Evolutionary conservation across 2,329 filamentous ascomycete genomes (phyloP), one percentile per base, ranked within the genome.

Genomic region (Cylindrodendrum hubeiense): DNA sequence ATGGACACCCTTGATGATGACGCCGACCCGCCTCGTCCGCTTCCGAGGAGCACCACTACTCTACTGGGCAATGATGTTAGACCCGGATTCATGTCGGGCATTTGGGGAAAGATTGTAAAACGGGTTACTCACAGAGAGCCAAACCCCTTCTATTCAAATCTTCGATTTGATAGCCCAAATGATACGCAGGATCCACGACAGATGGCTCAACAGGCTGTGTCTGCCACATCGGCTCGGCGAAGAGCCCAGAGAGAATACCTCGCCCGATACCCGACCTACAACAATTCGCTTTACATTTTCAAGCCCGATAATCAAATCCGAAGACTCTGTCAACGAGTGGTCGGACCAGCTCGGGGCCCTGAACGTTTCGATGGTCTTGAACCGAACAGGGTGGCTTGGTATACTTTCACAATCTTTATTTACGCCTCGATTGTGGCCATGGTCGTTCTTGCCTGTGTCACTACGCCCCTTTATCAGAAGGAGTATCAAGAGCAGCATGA

Each of bases 381-480:
- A 65, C 96, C 96, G 0, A 95, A 96, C 71, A 94, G 94, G 70
- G 89, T 93, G 5, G 86, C 96, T 9, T 99, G 96, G 95, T 98
- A 97, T 77, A 84, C 89, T 0, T 97, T 98, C 78, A 98, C 96
- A 1, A 93, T 94, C 4, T 92, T 99, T 73, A 93, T 98, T 60
- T 99, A 99, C 78, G 90, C 92, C 24, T 92, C 93, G 15, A 98
- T 99, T 67, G 93, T 98, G 44, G 93, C 94, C 54, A 99, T 99
- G 97, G 96, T 99, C n/a, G 81, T 98, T 47, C 87, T 99, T 55
- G 96, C 96, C 30, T 99, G 95, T 76, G 86, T 98, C 54, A 97
- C 95, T 1, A 99, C 96, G 2, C 96, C 96, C 0, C 83, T 99
- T 17, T 99, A 97, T 77, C 96, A 99, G 77, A 94, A 92, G 77